Base-by-base conservation (phyloP, 2,329 filamentous ascomycete species). In the Colletotrichum sp. region DNA sequence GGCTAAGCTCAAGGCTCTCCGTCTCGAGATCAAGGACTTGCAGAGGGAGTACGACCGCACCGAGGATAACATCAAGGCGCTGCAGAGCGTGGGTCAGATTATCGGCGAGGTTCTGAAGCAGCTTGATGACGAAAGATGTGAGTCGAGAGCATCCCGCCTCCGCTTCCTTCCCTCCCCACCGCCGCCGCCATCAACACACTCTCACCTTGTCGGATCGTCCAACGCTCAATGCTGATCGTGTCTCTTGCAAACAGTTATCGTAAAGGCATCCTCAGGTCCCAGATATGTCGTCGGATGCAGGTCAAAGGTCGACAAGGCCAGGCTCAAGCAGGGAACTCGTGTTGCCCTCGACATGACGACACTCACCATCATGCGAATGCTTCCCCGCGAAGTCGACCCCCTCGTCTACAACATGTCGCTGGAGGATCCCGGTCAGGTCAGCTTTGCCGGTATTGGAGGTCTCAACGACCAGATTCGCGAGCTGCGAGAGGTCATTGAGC, bases 351-450 rank as follows among this genome's bases (percentile, higher is more conserved):
- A 99, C 82, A 99, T 99, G 97, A 99, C 97, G 66, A 99, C 97
- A 24, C 93, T 99, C 78, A 99, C 97, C 75, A 99, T 99, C 85
- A 99, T 99, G 97, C 95, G 97, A 81, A 99, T 99, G 97, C 90
- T 99, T 61, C 97, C 97, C 74, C 94, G 97, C 84, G 97, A 99
- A 88, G 97, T 99, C 82, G 97, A 99, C 82, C 97, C 97, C 24
- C 90, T 99, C 78, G 97, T 99, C 78, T 99, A 99, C 91, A 99
- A 99, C 89, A 99, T 99, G 97, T 99, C 97, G 24, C 86, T 99
- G 79, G 97, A 99, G 84, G 97, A 99, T 83, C 97, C 97, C 1
- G 97, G 97, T 8, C 96, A 98, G 84, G 93, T 99, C 84, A 98
- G 95, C 88, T 99, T 99, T 85, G 96, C 93, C 54, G 97, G 97